Conservation (phyloP, 2,329 filamentous ascomycete genomes). For the Helicocarpus griseus region DNA sequence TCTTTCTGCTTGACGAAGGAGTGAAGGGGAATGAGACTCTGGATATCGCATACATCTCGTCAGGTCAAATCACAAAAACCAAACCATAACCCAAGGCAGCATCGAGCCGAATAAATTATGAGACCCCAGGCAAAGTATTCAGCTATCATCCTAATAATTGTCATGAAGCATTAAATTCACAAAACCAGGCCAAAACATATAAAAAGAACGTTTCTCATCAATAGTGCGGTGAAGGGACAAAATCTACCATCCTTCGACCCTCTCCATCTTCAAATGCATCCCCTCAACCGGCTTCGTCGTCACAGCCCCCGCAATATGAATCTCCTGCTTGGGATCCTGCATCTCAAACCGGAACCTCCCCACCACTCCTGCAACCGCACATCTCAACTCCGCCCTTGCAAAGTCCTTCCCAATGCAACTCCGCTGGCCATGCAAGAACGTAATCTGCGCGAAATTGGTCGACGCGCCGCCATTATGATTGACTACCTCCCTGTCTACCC, state of each 20-base stretch:
- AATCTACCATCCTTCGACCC: constrained; percentile 24
- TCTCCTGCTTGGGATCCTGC: constrained; percentile 28
- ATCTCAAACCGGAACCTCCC: constrained; percentile 26
- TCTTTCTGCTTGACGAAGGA: no score
- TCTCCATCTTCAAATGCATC: constrained; percentile 27
- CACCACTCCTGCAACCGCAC: constrained; percentile 30
- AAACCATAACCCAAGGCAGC: no score
- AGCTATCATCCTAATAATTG: no score
- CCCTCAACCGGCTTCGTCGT: constrained; percentile 33
- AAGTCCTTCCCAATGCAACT: constrained; percentile 35
- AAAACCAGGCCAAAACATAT: no score
- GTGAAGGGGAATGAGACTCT: no score
- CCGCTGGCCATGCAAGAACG: constrained; percentile 30
- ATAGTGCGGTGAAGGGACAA: neutral
- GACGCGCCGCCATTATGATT: constrained; percentile 44
- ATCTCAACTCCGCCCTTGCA: constrained; percentile 32
- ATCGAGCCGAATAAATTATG: no score
- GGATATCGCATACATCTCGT: no score
- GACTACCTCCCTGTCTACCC: constrained; percentile 24
- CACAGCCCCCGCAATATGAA: constrained; percentile 29
- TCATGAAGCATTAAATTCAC: no score
- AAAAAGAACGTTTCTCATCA: neutral
- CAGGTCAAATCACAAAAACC: no score
- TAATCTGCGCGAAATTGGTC: constrained; percentile 31
- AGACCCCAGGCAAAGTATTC: no score